These are phyloP conservation scores for Sporothrix mexicana DNA, from an alignment of 2,329 filamentous ascomycete species.

Conservation along the genomic window DNA sequence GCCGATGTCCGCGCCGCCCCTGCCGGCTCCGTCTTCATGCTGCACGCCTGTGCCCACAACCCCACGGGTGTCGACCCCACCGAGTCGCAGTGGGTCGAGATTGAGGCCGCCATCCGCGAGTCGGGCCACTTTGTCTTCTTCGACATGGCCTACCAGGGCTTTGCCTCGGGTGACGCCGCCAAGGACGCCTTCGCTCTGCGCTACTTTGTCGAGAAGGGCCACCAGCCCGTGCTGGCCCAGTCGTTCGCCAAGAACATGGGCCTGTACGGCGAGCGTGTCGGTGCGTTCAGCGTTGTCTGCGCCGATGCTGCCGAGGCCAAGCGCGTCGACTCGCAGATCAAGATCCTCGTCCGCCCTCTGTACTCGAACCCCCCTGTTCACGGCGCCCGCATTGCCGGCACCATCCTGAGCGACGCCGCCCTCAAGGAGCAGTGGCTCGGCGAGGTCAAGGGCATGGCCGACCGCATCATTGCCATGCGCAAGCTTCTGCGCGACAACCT, in stretches of 20 bases:
- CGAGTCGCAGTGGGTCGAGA: conserved; percentile 87
- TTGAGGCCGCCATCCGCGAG: conserved; percentile 84
- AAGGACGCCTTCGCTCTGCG: conserved; percentile 92
- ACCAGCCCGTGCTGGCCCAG: conserved; percentile 86
- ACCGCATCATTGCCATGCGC: conserved; percentile 99
- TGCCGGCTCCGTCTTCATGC: conserved; percentile 84
- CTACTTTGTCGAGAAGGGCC: conserved; percentile 90
- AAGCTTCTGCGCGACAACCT: conserved; percentile 92
- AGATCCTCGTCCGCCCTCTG: conserved; percentile 94
- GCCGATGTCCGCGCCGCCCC: conserved; percentile 89
- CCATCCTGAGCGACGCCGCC: conserved; percentile 84
- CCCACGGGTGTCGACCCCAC: conserved; percentile 96
- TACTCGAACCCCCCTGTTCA: conserved; percentile 99
- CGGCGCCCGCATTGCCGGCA: conserved; percentile 89
- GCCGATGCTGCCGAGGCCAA: conserved; percentile 79
- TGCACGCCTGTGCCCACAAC: conserved; percentile 98
- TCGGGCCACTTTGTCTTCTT: conserved; percentile 94
- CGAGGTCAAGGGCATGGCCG: conserved; percentile 98
- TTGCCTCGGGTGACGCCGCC: conserved; percentile 90
- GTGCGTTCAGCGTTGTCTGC: conserved; percentile 92
- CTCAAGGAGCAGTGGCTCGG: conserved; percentile 93
- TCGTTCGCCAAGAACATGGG: conserved; percentile 99
- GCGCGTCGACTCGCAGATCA: conserved; percentile 95
- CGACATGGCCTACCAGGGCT: conserved; percentile 99
- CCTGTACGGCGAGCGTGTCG: conserved; percentile 97